phyloP scores from a whole-genome alignment of 352 stramenopile genomes.

The Blastocystis sp. region DNA sequence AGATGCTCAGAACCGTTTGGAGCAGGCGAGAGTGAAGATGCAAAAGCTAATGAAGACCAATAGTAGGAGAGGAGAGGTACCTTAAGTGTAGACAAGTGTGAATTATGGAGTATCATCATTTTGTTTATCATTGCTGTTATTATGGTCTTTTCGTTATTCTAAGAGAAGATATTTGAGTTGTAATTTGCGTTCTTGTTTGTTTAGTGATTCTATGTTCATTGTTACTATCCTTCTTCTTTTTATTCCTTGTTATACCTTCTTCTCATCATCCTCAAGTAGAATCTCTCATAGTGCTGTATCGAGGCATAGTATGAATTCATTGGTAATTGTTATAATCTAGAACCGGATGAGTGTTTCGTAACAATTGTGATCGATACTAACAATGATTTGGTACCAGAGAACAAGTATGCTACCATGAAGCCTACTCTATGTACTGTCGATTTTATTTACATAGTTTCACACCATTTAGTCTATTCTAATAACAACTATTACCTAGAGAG shows the following conservation, averaged over 20 bases:
- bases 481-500: neutral
- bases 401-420: neutral
- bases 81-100: conserved; percentile 27
- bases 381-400: neutral
- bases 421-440: conserved; percentile 1
- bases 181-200: conserved; percentile 62
- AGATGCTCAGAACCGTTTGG: conserved; percentile 57
- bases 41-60: conserved; percentile 66
- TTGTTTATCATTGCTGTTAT: conserved; percentile 36
- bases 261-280: neutral
- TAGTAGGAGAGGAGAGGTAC: neutral
- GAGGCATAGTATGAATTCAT: neutral
- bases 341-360: conserved; percentile 23
- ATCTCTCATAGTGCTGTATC: neutral
- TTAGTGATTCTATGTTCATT: neutral
- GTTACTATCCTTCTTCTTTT: neutral
- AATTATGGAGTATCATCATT: conserved; percentile 58
- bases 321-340: neutral
- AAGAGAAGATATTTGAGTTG: neutral
- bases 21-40: conserved; percentile 53
- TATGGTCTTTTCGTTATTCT: conserved; percentile 59
- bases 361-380: conserved; percentile 41
- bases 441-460: conserved; percentile 49
- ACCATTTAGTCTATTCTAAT: neutral
- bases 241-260: neutral